These are phyloP conservation scores for Hypoxylon sp. DNA, from an alignment of 2,329 filamentous ascomycete species.

Conservation along the genomic window DNA sequence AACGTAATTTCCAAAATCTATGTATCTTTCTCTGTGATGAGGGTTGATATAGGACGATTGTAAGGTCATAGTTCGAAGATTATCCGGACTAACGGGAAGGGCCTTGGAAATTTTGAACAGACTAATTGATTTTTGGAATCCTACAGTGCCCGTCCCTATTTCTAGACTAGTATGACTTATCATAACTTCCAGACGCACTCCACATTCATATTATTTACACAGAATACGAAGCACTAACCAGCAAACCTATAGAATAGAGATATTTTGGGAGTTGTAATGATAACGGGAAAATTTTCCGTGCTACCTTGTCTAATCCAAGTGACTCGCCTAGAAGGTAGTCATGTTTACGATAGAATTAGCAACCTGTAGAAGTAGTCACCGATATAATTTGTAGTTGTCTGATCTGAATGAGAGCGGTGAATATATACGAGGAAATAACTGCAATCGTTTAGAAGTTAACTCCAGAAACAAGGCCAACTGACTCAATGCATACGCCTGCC, in stretches of 20 bases:
- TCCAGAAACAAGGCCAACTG: background rate
- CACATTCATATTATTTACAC: conserved; percentile 5
- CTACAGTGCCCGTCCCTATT: background rate
- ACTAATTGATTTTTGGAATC: background rate
- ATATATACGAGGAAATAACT: background rate
- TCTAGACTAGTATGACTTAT: background rate
- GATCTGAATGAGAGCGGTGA: background rate
- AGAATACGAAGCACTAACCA: background rate
- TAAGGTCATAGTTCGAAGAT: background rate
- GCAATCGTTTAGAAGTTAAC: background rate
- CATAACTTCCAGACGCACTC: background rate
- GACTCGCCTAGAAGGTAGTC: conserved; percentile 1
- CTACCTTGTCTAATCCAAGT: conserved; percentile 3
- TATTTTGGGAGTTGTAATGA: conserved; percentile 3
- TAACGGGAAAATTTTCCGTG: conserved; percentile 4
- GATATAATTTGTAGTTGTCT: background rate
- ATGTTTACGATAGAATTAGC: background rate
- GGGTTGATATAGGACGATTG: background rate
- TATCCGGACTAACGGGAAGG: background rate
- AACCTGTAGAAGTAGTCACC: conserved; percentile 2
- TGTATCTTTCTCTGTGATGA: background rate
- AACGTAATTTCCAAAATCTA: background rate
- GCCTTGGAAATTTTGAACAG: background rate
- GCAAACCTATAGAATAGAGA: conserved; percentile 9
- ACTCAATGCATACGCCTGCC: background rate